Conservation (phyloP, 2,329 filamentous ascomycete species). For the Penicillium vulpinum region DNA sequence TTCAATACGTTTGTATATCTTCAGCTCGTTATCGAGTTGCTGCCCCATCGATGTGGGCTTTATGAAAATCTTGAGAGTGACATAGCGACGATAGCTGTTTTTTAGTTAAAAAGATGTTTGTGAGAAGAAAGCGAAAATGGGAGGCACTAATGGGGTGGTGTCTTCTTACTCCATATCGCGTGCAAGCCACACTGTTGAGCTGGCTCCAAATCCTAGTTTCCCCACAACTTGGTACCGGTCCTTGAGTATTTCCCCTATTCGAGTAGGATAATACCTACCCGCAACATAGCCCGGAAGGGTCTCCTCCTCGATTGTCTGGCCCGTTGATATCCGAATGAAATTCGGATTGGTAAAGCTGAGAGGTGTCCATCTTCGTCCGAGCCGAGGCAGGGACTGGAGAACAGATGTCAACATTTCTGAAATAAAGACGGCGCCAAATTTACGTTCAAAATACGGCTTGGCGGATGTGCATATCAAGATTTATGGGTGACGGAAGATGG, state of each 20-base stretch:
- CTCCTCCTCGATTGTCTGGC: constrained; percentile 35
- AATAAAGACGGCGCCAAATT: background rate
- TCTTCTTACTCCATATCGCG: constrained; percentile 34
- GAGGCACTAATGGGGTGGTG: no score
- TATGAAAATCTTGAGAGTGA: constrained; percentile 34
- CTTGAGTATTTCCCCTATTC: constrained; percentile 33
- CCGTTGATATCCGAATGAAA: constrained; percentile 24
- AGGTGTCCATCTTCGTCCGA: constrained; percentile 27
- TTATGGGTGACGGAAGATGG: background rate
- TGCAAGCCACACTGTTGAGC: constrained; percentile 41
- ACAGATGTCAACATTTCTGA: background rate
- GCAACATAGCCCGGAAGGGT: constrained; percentile 29
- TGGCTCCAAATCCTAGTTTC: no score
- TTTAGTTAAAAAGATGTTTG: background rate
- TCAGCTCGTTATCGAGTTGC: constrained; percentile 41
- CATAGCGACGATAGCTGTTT: constrained; percentile 28
- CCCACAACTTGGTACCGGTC: constrained; percentile 37
- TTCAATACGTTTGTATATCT: constrained; percentile 47
- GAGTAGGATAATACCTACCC: constrained; percentile 31
- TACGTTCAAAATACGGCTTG: background rate
- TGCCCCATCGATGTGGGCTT: constrained; percentile 30
- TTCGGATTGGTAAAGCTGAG: constrained; percentile 35
- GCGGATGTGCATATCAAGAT: background rate
- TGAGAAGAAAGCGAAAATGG: background rate
- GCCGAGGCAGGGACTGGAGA: background rate